Evolutionary conservation across 2,329 filamentous ascomycete genomes (phyloP).

Genomic region (Cryphonectria naterciae): DNA sequence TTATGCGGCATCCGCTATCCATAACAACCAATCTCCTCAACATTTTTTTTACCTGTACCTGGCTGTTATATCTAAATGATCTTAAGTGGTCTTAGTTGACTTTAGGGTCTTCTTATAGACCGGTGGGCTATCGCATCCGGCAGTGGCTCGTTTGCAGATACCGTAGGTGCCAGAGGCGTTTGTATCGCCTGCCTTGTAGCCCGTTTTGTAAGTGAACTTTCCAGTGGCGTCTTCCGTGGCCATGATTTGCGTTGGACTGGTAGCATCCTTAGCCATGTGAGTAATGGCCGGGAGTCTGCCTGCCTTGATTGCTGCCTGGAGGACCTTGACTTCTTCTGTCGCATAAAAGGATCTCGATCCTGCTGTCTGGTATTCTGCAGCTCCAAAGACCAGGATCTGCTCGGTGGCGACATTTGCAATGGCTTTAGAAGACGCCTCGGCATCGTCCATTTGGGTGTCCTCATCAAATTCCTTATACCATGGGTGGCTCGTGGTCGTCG

Average conservation of each 20-base stretch:
- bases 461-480: slow-evolving; percentile 4
- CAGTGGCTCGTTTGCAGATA: neutral
- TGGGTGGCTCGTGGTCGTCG: neutral
- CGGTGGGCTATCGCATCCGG: neutral
- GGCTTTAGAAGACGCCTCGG: slow-evolving; percentile 1
- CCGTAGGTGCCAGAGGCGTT: slow-evolving; percentile 5
- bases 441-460: neutral
- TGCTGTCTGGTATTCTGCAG: neutral
- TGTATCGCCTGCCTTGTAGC: neutral
- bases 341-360: neutral
- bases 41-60: neutral
- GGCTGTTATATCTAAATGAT: neutral
- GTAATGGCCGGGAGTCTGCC: neutral
- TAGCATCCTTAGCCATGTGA: slow-evolving; percentile 2
- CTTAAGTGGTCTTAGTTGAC: slow-evolving; percentile 3
- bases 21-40: neutral
- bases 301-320: neutral
- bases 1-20: neutral
- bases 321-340: neutral
- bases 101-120: neutral
- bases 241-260: slow-evolving; percentile 7
- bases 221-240: neutral
- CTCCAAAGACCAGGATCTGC: slow-evolving; percentile 11
- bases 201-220: neutral
- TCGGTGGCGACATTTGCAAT: neutral